Conservation (phyloP, 768 basidiomycete genomes). For the Russula griseocarnosa region DNA sequence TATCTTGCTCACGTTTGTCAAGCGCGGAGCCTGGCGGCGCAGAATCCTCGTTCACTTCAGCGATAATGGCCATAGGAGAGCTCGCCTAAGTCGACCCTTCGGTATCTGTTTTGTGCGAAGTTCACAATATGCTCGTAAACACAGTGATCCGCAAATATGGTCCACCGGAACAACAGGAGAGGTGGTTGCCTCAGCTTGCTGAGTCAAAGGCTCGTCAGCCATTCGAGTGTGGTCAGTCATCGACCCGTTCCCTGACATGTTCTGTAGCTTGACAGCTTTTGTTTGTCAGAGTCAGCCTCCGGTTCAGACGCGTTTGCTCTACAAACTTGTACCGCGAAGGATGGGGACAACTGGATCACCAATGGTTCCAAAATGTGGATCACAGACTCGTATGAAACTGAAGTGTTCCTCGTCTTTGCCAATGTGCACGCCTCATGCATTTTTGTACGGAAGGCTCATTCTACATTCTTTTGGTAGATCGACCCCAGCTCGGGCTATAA, state of each 20-base stretch:
- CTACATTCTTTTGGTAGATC: slow-evolving; percentile 39
- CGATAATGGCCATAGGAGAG: slow-evolving; percentile 96
- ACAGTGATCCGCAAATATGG: slow-evolving; percentile 88
- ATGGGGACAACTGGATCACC: slow-evolving; percentile 79
- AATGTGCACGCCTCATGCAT: slow-evolving; percentile 52
- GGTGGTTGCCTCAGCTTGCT: slow-evolving; percentile 82
- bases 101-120: slow-evolving; percentile 94
- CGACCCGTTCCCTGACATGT: not conserved
- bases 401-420: slow-evolving; percentile 91
- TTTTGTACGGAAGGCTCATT: not conserved
- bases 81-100: slow-evolving; percentile 94
- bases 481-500: slow-evolving; percentile 96
- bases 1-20: slow-evolving; percentile 5
- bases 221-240: not conserved
- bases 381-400: slow-evolving; percentile 89
- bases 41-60: slow-evolving; percentile 88
- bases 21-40: slow-evolving; percentile 77
- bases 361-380: slow-evolving; percentile 99
- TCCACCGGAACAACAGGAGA: slow-evolving; percentile 76
- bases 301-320: slow-evolving; percentile 98
- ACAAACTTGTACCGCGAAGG: slow-evolving; percentile 86
- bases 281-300: slow-evolving; percentile 85
- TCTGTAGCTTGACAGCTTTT: slow-evolving; percentile 87
- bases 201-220: slow-evolving; percentile 57
- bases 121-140: slow-evolving; percentile 98